Evolutionary conservation across 805 yeast species (phyloP), one percentile per base, ranked within the genome.

Genomic region (Nakazawaea molendinolei): DNA sequence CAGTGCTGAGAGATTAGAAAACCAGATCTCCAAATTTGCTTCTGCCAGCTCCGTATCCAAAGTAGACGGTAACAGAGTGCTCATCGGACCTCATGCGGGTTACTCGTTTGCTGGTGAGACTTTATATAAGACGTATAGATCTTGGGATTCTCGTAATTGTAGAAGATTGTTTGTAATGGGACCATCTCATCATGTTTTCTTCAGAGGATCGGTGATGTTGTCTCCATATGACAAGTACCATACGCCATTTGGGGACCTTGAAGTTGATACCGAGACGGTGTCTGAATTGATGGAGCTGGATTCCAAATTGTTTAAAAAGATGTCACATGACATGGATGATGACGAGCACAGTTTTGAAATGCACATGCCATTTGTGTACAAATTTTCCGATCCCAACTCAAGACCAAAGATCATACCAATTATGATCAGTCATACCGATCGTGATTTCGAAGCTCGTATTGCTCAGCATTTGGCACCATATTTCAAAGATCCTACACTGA

Each of bases 271-370:
- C 0, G 71, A 66, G 8, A 49, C 63, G 1, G 59, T 63, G 16
- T 37, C 53, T 2, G 46, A 59, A 13, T 51, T 81, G 26, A 39
- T 65, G 3, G 34, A 40, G 12, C 38, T 48, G 18, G 56, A 56
- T n/a, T 50, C 65, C 3, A 56, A 58, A 2, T 44, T 67, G 5
- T 78, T 84, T 46, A 61, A 63, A 40, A 56, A 53, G 37, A 82
- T 87, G 94, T 55, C 65, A 19, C 43, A 55, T 2, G 69, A 63
- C 0, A 67, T 67, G 10, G 98, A 92, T 54, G 76, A 78, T 41
- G 82, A 80, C 13, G 98, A 92, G 54, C 98, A 92, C 55, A 80
- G 92, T 34, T 74, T 92, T 49, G 98, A 92, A 51, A 85, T 92
- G 95, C 97, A 92, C 56, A 70, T 81, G 52, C 95, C 97, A 0